These are phyloP conservation scores for Solioccasus polychromus DNA, from an alignment of 768 basidiomycete genomes.

Conservation along the genomic window DNA sequence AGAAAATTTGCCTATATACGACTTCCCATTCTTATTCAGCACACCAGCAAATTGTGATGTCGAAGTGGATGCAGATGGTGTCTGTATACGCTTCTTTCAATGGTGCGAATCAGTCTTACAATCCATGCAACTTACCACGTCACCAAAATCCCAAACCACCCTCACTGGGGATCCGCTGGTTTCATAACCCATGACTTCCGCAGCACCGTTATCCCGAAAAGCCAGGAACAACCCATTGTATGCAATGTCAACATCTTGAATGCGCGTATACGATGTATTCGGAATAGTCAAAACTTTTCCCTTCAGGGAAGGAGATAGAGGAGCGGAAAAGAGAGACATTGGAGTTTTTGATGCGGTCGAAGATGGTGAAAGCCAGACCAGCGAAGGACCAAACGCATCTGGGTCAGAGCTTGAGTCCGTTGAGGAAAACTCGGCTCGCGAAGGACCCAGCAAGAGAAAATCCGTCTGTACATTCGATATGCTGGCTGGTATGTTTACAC, in stretches of 20 bases:
- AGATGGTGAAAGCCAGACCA: constrained; percentile 35
- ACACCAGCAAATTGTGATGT: constrained; percentile 59
- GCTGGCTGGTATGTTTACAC: constrained; percentile 52
- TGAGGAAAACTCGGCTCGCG: constrained; percentile 3
- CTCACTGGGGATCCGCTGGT: constrained; percentile 38
- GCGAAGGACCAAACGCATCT: constrained; percentile 15
- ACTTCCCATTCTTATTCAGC: constrained; percentile 44
- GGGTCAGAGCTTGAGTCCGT: background rate
- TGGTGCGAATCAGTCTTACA: background rate
- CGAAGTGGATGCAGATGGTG: constrained; percentile 38
- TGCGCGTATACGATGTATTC: constrained; percentile 42
- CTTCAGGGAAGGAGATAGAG: constrained; percentile 50
- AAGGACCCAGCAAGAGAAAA: constrained; percentile 34
- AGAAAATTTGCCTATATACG: constrained; percentile 60
- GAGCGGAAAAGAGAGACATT: constrained; percentile 32
- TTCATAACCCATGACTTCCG: constrained; percentile 50
- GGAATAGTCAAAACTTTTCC: constrained; percentile 44
- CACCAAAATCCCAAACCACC: constrained; percentile 53
- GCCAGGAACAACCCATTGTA: constrained; percentile 60
- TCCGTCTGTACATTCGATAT: constrained; percentile 36
- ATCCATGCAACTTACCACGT: constrained; percentile 39
- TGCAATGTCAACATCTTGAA: constrained; percentile 64
- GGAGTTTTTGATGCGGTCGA: constrained; percentile 11
- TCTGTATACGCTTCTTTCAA: constrained; percentile 30
- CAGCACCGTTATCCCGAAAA: constrained; percentile 51